Conservation (phyloP, 352 stramenopile genomes). For the Blastocystis sp. region DNA sequence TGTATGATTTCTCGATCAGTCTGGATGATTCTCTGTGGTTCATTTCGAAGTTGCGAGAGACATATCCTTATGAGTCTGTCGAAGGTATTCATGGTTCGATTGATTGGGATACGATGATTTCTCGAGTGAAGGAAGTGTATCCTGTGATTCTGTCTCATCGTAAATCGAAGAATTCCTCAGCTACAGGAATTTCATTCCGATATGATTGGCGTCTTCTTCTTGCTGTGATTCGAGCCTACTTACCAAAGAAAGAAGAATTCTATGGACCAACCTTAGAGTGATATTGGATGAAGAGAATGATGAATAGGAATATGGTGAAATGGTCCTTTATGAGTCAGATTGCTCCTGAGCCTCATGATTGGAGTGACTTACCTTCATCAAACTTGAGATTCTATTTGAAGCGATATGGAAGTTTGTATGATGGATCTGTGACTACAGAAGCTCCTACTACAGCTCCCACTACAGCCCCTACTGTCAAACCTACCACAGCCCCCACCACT, state of each 20-base stretch:
- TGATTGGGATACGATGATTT: not conserved
- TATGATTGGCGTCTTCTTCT: conserved; percentile 55
- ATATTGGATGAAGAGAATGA: not conserved
- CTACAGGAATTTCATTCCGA: conserved; percentile 54
- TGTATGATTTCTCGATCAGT: conserved; percentile 50
- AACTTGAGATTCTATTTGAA: not conserved
- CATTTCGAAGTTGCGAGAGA: conserved; percentile 18
- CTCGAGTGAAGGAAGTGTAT: conserved; percentile 2
- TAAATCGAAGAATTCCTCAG: conserved; percentile 5
- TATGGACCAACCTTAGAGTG: conserved; percentile 53
- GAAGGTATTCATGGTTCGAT: conserved; percentile 38
- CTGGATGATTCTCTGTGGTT: conserved; percentile 29
- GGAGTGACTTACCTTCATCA: not conserved
- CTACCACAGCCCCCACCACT: not conserved
- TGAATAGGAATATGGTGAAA: conserved; percentile 40
- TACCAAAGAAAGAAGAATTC: conserved; percentile 58
- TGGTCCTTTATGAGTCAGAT: conserved; percentile 58
- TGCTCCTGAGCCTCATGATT: conserved; percentile 30
- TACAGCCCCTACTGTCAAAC: conserved; percentile 14
- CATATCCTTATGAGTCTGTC: conserved; percentile 15
- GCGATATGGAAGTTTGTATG: conserved; percentile 34
- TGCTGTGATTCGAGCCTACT: conserved; percentile 38
- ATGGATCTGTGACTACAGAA: not conserved
- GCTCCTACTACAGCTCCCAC: not conserved
- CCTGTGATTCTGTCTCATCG: conserved; percentile 6